Evolutionary conservation across 2,329 filamentous ascomycete species (phyloP), one percentile per base, ranked within the genome.

Genomic region (Hymenoscyphus linearis): DNA sequence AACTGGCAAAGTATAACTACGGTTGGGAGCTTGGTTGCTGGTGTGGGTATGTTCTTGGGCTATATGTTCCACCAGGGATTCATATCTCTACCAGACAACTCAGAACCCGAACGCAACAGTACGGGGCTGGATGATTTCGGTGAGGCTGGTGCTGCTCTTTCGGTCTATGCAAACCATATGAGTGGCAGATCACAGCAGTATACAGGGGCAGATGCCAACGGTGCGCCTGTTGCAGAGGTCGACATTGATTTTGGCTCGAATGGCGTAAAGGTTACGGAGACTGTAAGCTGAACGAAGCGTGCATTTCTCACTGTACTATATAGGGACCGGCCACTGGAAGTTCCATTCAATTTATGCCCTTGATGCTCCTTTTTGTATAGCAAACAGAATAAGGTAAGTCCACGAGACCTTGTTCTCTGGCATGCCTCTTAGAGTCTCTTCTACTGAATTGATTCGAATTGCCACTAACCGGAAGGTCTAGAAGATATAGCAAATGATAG

Each of bases 51-150:
- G n/a, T 64, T 72, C 34, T 60, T 72, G 18, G 72, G 70, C 25
- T 74, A 68, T 65, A 70, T 68, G 54, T 66, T 72, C 36, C 71
- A 73, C 58, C 65, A 72, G 58, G 75, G 71, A 18, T 60, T 73
- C 2, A 66, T 74, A 14, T 64, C 64, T n/a, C 60, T 65, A 13
- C 64, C 60, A 13, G 53, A 50, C 37, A 56, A 61, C 12, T 58
- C 60, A 10, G 55, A 66, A 57, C 58, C 61, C 22, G 60, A 65
- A 13, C 60, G 60, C 13, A 40, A n/a, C 37, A 27, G 44, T 9
- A 63, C 35, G 9, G 64, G 63, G 2, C 44, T 71, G 16, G 60
- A 58, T 52, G 60, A 57, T 37, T 66, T 69, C 53, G 70, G 69
- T 12, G 69, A 72, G n/a, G 70, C 70, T 10, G 71, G 69, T 4